Conservation (phyloP, 805 yeast genomes). For the Cyberlindnera sargentensis region DNA sequence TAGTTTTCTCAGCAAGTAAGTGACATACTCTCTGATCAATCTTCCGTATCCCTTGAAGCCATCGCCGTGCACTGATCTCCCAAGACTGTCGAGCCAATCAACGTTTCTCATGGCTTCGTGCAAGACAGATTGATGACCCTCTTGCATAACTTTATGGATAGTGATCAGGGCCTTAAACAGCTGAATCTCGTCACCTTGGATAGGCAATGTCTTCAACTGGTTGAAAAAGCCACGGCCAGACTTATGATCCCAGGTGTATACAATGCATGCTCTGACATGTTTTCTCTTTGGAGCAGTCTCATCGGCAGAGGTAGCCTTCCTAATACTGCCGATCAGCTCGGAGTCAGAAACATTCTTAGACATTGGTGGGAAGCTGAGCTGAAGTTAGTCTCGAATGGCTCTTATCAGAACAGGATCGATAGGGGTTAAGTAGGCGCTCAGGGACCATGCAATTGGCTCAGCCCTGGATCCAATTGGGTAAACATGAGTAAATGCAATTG, state of each 20-base stretch:
- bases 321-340: constrained; percentile 36
- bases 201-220: constrained; percentile 68
- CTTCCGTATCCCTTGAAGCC: constrained; percentile 52
- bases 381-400: neutral
- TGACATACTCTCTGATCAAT: constrained; percentile 70
- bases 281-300: constrained; percentile 93
- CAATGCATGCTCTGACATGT: constrained; percentile 93
- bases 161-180: constrained; percentile 79
- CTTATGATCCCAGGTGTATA: constrained; percentile 93
- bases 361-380: constrained; percentile 5
- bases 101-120: constrained; percentile 73
- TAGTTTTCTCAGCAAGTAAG: constrained; percentile 63
- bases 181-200: constrained; percentile 77
- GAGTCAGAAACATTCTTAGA: constrained; percentile 26
- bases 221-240: constrained; percentile 82
- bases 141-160: constrained; percentile 90
- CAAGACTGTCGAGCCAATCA: constrained; percentile 71
- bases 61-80: constrained; percentile 41
- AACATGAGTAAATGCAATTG: too few species aligned
- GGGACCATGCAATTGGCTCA: too few species aligned
- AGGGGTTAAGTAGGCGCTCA: too few species aligned
- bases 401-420: too few species aligned
- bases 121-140: constrained; percentile 87
- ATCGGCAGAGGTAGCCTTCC: constrained; percentile 80
- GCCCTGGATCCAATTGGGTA: too few species aligned